Conservation (phyloP, 192 early-diverging fungal species). For the Backusella westeae region DNA sequence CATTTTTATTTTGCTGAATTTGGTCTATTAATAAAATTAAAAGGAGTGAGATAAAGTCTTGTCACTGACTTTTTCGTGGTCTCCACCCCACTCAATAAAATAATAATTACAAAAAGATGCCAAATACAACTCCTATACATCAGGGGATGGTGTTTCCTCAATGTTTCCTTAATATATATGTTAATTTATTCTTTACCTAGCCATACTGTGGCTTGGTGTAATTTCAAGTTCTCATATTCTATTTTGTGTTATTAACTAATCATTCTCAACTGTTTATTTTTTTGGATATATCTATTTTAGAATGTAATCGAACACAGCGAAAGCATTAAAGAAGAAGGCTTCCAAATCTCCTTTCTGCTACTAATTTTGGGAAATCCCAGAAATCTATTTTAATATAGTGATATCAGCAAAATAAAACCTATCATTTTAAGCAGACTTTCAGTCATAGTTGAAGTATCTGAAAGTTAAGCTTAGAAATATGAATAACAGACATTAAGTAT, state of each 20-base stretch:
- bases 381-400: not conserved
- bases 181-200: conserved; percentile 7
- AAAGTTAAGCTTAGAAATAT: not conserved
- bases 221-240: conserved; percentile 3
- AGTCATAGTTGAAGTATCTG: not conserved
- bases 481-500: not conserved
- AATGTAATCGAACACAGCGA: not conserved
- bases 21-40: conserved; percentile 9
- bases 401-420: not conserved
- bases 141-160: not conserved
- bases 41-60: not conserved
- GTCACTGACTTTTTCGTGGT: conserved; percentile 1
- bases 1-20: conserved; percentile 10
- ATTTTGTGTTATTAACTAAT: conserved; percentile 7
- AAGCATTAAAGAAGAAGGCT: not conserved
- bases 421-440: not conserved
- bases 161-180: not conserved
- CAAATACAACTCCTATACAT: not conserved
- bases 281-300: not conserved
- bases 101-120: not conserved
- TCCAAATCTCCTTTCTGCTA: not conserved
- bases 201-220: conserved; percentile 3
- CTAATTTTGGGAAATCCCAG: not conserved
- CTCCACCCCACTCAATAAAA: not conserved
- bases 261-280: not conserved